Conservation (phyloP, 768 basidiomycete species). For the Asterophora lycoperdoides region DNA sequence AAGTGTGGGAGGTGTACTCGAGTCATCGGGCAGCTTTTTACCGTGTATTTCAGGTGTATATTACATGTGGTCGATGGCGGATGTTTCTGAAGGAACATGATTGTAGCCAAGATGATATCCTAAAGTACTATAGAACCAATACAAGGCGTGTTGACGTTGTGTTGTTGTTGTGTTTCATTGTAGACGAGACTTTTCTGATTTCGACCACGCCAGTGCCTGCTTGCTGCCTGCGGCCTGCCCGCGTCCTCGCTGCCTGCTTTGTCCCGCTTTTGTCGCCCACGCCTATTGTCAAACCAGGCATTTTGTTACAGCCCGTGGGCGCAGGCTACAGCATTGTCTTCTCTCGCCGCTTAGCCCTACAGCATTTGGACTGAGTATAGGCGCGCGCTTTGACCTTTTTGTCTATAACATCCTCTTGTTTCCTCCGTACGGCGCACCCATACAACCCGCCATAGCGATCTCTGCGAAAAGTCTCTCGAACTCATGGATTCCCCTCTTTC, state of each 20-base stretch:
- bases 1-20: slow-evolving; percentile 16
- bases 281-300: slow-evolving; percentile 11
- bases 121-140: neutral
- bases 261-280: slow-evolving; percentile 7
- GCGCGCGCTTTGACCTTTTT: slow-evolving; percentile 18
- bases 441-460: slow-evolving; percentile 16
- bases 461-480: slow-evolving; percentile 22
- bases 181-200: neutral
- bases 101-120: no score
- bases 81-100: slow-evolving; percentile 21
- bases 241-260: slow-evolving; percentile 14
- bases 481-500: slow-evolving; percentile 28
- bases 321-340: slow-evolving; percentile 3
- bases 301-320: slow-evolving; percentile 13
- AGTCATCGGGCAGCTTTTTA: neutral
- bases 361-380: neutral
- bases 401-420: slow-evolving; percentile 10
- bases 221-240: slow-evolving; percentile 9
- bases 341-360: slow-evolving; percentile 1
- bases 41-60: slow-evolving; percentile 51
- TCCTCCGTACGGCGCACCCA: slow-evolving; percentile 13
- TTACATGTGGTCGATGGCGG: slow-evolving; percentile 84
- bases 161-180: neutral
- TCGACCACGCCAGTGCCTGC: slow-evolving; percentile 15
- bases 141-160: neutral